phyloP scores from a whole-genome alignment of 176 grass and related monocot species.

The Eleusine indica region DNA sequence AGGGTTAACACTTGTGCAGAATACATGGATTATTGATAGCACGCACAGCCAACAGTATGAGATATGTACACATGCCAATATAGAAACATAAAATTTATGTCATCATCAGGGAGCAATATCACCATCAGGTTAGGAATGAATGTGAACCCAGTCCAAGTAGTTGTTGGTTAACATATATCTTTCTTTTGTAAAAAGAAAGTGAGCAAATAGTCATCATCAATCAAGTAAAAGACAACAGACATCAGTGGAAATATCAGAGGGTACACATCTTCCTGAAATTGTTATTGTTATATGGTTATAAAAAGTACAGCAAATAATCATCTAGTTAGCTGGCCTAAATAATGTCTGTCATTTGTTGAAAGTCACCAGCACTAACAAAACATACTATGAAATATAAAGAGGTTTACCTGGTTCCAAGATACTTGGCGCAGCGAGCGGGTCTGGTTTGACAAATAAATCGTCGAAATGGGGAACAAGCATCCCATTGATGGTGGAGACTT shows the following conservation, averaged over 20 bases:
- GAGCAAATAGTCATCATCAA: not conserved
- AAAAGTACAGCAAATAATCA: not conserved
- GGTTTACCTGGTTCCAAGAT: conserved; percentile 60
- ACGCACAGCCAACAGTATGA: not conserved
- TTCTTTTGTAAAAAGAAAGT: not conserved
- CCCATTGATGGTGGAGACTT: conserved; percentile 34
- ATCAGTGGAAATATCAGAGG: not conserved
- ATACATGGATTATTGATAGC: too few species aligned
- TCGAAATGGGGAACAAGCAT: conserved; percentile 38
- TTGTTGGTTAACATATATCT: not conserved
- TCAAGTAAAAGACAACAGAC: not conserved
- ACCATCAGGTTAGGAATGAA: not conserved
- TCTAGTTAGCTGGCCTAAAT: conserved; percentile 19
- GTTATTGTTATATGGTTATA: not conserved
- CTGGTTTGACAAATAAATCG: conserved; percentile 24
- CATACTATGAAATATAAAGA: not conserved
- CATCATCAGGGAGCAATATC: not conserved
- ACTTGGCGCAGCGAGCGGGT: conserved; percentile 44
- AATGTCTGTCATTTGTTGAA: not conserved
- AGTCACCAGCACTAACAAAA: not conserved
- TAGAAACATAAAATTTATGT: not conserved
- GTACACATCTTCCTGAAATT: not conserved
- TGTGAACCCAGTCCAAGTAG: not conserved
- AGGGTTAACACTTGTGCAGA: too few species aligned
- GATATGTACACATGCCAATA: not conserved